Conservation (phyloP, 768 basidiomycete species). For the Hortiboletus campestris region DNA sequence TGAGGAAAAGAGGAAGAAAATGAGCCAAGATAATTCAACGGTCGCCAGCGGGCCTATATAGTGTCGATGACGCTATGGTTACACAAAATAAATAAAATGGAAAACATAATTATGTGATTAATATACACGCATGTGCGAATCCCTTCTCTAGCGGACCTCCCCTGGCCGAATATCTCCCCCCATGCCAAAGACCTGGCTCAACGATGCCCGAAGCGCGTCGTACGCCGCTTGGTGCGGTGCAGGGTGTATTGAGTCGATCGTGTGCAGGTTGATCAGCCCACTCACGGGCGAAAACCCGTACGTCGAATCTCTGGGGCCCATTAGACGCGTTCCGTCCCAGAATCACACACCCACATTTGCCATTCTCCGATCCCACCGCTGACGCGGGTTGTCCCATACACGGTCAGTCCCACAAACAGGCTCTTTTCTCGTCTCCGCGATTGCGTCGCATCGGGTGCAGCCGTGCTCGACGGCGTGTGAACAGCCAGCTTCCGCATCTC, state of each 20-base stretch:
- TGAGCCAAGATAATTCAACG: not conserved
- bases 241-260: conserved; percentile 74
- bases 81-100: not conserved
- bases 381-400: conserved; percentile 60
- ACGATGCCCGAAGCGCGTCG: conserved; percentile 48
- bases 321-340: not conserved
- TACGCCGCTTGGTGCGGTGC: conserved; percentile 72
- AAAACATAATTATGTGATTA: conserved; percentile 17
- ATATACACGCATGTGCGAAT: conserved; percentile 2
- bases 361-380: conserved; percentile 64
- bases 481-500: conserved; percentile 49
- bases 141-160: not conserved
- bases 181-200: conserved; percentile 27
- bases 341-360: conserved; percentile 55
- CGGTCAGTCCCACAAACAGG: conserved; percentile 51
- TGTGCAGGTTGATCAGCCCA: conserved; percentile 63
- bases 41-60: conserved; percentile 6
- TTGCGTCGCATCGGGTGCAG: too few relatives aligned
- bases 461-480: conserved; percentile 10
- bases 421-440: conserved; percentile 50
- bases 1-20: not conserved
- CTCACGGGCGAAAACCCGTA: conserved; percentile 69
- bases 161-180: conserved; percentile 18
- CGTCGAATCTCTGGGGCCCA: conserved; percentile 53
- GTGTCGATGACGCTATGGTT: not conserved